phyloP scores from a whole-genome alignment of 1,284 basidiomycete genomes.

The Rhodofomes roseus region DNA sequence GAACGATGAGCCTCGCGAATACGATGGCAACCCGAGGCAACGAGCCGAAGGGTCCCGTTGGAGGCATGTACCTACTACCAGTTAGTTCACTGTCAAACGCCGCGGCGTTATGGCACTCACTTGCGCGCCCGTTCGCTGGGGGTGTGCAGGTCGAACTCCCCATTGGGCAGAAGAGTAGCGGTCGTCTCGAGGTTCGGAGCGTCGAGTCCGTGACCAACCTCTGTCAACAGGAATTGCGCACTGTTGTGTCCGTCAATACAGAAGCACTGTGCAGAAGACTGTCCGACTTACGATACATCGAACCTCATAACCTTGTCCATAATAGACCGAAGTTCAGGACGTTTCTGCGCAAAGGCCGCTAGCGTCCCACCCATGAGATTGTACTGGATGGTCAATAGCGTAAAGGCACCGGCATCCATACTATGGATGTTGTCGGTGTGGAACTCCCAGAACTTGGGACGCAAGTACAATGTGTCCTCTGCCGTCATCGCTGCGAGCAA shows the following conservation, averaged over 20 bases:
- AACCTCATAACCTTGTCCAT: slow-evolving; percentile 27
- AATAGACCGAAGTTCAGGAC: slow-evolving; percentile 23
- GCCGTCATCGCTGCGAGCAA: slow-evolving; percentile 10
- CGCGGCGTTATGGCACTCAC: slow-evolving; percentile 2
- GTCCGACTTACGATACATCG: slow-evolving; percentile 19
- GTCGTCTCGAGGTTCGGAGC: slow-evolving; percentile 34
- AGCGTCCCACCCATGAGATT: slow-evolving; percentile 37
- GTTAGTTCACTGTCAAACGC: neutral
- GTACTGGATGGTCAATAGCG: slow-evolving; percentile 34
- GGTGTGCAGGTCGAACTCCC: slow-evolving; percentile 30
- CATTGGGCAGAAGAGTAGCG: slow-evolving; percentile 26
- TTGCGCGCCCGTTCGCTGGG: slow-evolving; percentile 23
- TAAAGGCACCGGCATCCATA: slow-evolving; percentile 30
- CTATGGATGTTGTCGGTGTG: slow-evolving; percentile 28
- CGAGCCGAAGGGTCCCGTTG: slow-evolving; percentile 28
- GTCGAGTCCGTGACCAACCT: slow-evolving; percentile 38
- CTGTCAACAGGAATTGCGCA: slow-evolving; percentile 33
- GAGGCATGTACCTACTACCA: slow-evolving; percentile 35
- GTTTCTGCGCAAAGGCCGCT: slow-evolving; percentile 18
- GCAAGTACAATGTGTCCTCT: slow-evolving; percentile 23
- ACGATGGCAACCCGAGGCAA: slow-evolving; percentile 28
- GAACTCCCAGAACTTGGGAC: slow-evolving; percentile 30
- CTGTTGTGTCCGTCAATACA: slow-evolving; percentile 12
- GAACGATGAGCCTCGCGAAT: slow-evolving; percentile 25
- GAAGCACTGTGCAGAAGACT: neutral